These are phyloP conservation scores for Xylaria sp. DNA, from an alignment of 2,329 filamentous ascomycete species.

Conservation along the genomic window DNA sequence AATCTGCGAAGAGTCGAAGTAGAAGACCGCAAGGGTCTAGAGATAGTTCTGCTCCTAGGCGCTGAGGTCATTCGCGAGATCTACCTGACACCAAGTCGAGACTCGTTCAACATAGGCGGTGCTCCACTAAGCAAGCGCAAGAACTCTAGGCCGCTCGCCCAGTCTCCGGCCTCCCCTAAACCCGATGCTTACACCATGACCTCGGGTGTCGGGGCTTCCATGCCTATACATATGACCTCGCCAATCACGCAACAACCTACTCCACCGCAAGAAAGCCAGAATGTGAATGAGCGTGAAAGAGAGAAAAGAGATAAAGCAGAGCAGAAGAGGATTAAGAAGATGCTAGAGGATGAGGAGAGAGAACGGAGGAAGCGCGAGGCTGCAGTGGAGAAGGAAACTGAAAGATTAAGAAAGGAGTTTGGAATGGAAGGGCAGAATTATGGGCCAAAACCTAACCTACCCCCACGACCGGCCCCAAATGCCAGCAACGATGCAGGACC, in stretches of 20 bases:
- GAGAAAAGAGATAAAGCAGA: conserved; percentile 66
- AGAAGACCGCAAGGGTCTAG: conserved; percentile 92
- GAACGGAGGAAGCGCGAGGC: conserved; percentile 67
- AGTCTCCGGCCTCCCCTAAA: conserved; percentile 42
- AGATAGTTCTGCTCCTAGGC: conserved; percentile 77
- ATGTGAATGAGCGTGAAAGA: conserved; percentile 66
- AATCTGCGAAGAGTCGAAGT: conserved; percentile 91
- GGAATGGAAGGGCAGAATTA: conserved; percentile 65
- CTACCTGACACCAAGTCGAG: conserved; percentile 71
- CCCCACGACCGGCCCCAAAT: conserved; percentile 49
- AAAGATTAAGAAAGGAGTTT: conserved; percentile 76
- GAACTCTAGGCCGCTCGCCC: conserved; percentile 56
- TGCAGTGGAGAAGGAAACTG: conserved; percentile 82
- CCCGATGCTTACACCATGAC: conserved; percentile 52
- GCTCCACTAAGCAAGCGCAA: conserved; percentile 52
- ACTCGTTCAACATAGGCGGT: conserved; percentile 80
- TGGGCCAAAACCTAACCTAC: conserved; percentile 47
- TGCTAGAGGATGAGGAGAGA: conserved; percentile 74
- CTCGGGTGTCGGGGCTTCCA: conserved; percentile 57
- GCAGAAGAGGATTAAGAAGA: conserved; percentile 69
- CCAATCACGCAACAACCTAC: conserved; percentile 45
- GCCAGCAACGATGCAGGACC: conserved; percentile 22
- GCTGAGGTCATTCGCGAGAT: conserved; percentile 74
- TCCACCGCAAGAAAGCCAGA: conserved; percentile 68
- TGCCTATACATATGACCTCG: conserved; percentile 53